These are phyloP conservation scores for Neodidymelliopsis sp. DNA, from an alignment of 2,329 filamentous ascomycete species.

Conservation along the genomic window DNA sequence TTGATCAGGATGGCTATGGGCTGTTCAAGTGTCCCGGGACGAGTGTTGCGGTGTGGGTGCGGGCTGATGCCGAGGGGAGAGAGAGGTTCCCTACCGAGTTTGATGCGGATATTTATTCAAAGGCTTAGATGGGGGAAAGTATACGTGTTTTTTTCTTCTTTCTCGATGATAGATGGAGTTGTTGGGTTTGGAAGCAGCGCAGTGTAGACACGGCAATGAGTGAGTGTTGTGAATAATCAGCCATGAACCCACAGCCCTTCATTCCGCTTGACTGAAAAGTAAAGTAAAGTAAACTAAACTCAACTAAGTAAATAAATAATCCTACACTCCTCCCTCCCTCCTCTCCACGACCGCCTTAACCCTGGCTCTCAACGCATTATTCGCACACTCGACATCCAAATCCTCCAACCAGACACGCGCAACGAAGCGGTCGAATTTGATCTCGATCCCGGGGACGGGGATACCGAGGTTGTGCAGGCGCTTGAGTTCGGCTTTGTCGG, in stretches of 20 bases:
- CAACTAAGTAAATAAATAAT: too few relatives aligned
- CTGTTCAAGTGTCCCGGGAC: slow-evolving; percentile 58
- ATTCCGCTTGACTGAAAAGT: too few relatives aligned
- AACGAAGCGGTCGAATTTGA: slow-evolving; percentile 85
- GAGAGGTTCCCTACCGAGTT: slow-evolving; percentile 46
- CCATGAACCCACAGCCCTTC: too few relatives aligned
- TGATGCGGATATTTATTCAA: slow-evolving; percentile 45
- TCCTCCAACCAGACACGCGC: slow-evolving; percentile 93
- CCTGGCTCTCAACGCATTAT: slow-evolving; percentile 79
- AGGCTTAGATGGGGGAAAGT: slow-evolving; percentile 21
- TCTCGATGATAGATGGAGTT: too few relatives aligned
- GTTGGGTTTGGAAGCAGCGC: too few relatives aligned
- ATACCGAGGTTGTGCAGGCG: slow-evolving; percentile 84
- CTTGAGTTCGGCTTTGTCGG: slow-evolving; percentile 67
- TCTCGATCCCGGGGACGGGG: slow-evolving; percentile 85
- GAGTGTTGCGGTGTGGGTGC: slow-evolving; percentile 70
- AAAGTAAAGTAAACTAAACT: too few relatives aligned
- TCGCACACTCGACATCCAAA: slow-evolving; percentile 85
- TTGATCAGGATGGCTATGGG: slow-evolving; percentile 67
- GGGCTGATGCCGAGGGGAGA: slow-evolving; percentile 59
- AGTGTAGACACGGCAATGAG: too few relatives aligned
- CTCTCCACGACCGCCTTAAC: slow-evolving; percentile 90
- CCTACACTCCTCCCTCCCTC: too few relatives aligned
- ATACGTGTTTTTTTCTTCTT: too few relatives aligned
- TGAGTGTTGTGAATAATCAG: too few relatives aligned